Evolutionary conservation across 2,329 filamentous ascomycete species (phyloP), one percentile per base, ranked within the genome.

Genomic region (Fusarium sp.): DNA sequence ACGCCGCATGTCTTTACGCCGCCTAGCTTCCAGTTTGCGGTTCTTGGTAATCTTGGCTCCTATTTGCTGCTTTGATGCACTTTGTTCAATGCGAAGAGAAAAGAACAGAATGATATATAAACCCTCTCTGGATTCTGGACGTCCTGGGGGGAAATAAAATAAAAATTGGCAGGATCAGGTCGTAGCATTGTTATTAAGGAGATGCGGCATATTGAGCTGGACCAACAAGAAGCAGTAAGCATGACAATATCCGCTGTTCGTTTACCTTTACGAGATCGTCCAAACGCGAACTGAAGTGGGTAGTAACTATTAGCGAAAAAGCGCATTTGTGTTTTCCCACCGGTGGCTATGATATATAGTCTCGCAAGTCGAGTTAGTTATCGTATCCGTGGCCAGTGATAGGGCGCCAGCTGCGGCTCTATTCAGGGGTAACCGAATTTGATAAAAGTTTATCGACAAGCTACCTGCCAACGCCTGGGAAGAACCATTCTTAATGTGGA

Each of bases 351-450:
- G 32, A 21, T 41, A 25, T 49, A 19, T 33, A 27, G 38, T 23
- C 27, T 49, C 31, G 13, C 31, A 29, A 19, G 11, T 23, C 17
- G 31, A 52, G 37, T 36, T 63, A 58, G 53, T 48, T 66, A 42
- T 44, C 54, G 50, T 66, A 55, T 52, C 49, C 38, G 49, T 36
- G 44, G 48, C 61, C 49, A 52, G 44, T 55, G 49, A 63, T 51
- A 41, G 33, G 23, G 54, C 46, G 43, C 50, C 42, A 48, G 42
- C 44, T 56, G 58, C 49, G 65, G 65, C 51, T 66, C 53, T 62
- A 45, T 51, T 66, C 65, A 68, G 65, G 62, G 65, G 65, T 44
- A 57, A 49, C 38, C 38, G 8, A 44, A 29, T 39, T 45, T 51
- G 47, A 37, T 13, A 27, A 33, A 42, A 41, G 41, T 44, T 47